Evolutionary conservation across 1,284 basidiomycete genomes (phyloP), one percentile per base, ranked within the genome.

Genomic region (Fomitiporia mediterranea): DNA sequence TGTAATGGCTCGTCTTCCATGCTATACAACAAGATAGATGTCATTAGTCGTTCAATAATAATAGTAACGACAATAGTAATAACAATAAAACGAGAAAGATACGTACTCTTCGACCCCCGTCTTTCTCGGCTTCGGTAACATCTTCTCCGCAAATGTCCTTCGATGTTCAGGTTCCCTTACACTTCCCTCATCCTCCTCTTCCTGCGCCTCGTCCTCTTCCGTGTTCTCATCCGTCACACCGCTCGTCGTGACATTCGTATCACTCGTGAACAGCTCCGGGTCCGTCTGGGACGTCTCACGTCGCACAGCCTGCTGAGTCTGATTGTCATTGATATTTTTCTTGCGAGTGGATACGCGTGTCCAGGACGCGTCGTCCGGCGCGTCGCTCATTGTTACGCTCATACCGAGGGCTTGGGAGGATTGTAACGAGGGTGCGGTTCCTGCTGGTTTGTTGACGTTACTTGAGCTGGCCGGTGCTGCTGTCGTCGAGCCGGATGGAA

Each of bases 41-140:
- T n/a, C n/a, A n/a, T n/a, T n/a, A n/a, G n/a, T n/a, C n/a, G n/a
- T n/a, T n/a, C n/a, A n/a, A n/a, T 13, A 38, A 56, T 59, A 63
- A 42, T 9, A 42, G 5, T 42, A 42, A 51, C 46, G 50, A 55
- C 39, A 51, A 25, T 44, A 55, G 49, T 44, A 60, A 27, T 42
- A 39, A 11, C 15, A 35, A 43, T 19, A 59, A 37, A 23, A n/a
- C 40, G 38, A 35, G 54, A 65, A 59, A 44, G 49, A 43, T 30
- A 76, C 79, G 61, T 63, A 85, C 86, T 84, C 84, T 50, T 86
- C 84, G 15, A 85, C 79, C n/a, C 71, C 78, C 3, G 83, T 86
- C 65, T 81, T 81, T 51, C 74, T 71, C 15, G 82, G 74, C 62
- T 79, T 83, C 15, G 83, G 81, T 19, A 82, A 64, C 56, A 82